Evolutionary conservation across 352 stramenopile species (phyloP), one percentile per base, ranked within the genome.

Genomic region (Globisporangium carolinianum): DNA sequence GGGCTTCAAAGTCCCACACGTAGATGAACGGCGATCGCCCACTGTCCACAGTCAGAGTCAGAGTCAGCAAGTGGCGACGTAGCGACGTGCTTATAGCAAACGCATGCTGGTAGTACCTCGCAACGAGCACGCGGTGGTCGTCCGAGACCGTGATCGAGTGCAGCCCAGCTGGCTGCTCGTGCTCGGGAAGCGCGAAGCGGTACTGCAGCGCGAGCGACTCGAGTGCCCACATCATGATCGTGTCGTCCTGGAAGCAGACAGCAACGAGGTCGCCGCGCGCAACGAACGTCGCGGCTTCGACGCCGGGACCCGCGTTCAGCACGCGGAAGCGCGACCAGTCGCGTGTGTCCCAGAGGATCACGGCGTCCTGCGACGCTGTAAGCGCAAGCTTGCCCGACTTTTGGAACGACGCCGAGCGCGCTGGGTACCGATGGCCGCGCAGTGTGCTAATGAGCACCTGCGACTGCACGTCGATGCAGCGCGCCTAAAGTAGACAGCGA

Each of bases 181-280:
- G 68, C 51, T 83, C 70, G 0, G 84, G 82, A 6, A 94, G 57
- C 18, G 68, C 71, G 53, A 92, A 94, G 1, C 79, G 71, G 55
- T 88, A 91, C 11, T 72, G 75, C n/a, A 94, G 51, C 11, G 80
- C 76, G 0, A 91, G 71, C 10, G 80, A 73, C 49, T 86, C 80
- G 4, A 92, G 69, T 54, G 91, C 80, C 85, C 82, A 92, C 80
- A 94, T 91, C 77, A 94, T 87, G 58, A 92, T 86, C 10, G 80
- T 85, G 54, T 89, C 74, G 50, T 94, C 85, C 41, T 89, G 75
- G 58, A 92, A 94, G 53, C 75, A 92, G 2, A 92, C 82, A 1
- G 80, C 82, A 24, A 94, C 83, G 10, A 94, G 67, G 11, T 91
- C 67, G 17, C 75, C 79, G 53, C 61, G 59, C 0, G 66, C 14